These are phyloP conservation scores for Hypoxylon fragiforme DNA, from an alignment of 495 filamentous ascomycete species.

Conservation along the genomic window DNA sequence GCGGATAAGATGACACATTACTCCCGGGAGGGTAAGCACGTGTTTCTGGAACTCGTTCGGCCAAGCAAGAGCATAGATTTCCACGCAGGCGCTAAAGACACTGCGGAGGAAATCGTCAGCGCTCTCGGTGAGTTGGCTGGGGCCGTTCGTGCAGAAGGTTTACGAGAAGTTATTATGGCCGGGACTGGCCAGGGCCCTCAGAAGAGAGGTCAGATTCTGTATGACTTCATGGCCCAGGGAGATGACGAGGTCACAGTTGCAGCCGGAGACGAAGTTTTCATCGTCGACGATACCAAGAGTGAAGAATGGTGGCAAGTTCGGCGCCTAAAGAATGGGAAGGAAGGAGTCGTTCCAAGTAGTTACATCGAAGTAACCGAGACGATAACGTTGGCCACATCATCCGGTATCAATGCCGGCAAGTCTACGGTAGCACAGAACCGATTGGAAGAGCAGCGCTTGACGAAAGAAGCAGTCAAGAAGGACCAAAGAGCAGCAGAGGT, in stretches of 20 bases:
- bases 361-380: constrained; percentile 86
- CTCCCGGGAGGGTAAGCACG: constrained; percentile 95
- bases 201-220: constrained; percentile 84
- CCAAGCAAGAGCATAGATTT: constrained; percentile 95
- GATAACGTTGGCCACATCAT: constrained; percentile 47
- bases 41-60: constrained; percentile 89
- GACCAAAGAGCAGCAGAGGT: constrained; percentile 70
- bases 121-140: constrained; percentile 89
- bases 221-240: constrained; percentile 95
- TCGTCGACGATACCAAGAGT: constrained; percentile 86
- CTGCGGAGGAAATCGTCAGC: constrained; percentile 86
- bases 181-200: constrained; percentile 62
- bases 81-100: constrained; percentile 96
- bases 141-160: constrained; percentile 76
- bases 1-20: constrained; percentile 93
- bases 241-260: constrained; percentile 95
- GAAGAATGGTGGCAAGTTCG: constrained; percentile 99
- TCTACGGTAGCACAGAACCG: constrained; percentile 83
- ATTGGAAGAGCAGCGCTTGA: constrained; percentile 76
- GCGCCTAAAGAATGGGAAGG: constrained; percentile 83
- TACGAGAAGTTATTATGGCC: constrained; percentile 85
- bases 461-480: constrained; percentile 71
- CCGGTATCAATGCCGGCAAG: constrained; percentile 65
- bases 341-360: constrained; percentile 97
- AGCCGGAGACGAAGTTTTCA: constrained; percentile 85